phyloP scores from a whole-genome alignment of 78 protist species.

The Dictyostelium discoideum region DNA sequence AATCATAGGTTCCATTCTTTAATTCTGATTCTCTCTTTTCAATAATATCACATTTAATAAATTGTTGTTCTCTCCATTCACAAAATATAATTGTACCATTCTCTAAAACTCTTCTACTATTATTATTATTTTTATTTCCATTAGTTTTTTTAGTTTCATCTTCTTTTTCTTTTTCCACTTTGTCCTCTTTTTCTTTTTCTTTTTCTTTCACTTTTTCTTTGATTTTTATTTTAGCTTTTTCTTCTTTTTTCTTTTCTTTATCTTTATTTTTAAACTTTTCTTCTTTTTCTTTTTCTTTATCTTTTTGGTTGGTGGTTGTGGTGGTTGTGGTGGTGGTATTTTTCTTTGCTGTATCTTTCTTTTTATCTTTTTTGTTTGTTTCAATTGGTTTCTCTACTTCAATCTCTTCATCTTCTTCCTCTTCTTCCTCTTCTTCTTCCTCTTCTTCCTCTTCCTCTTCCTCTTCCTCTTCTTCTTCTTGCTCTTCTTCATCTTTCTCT shows the following conservation, averaged over 20 bases:
- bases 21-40: conserved; percentile 63
- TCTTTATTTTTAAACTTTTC: background rate
- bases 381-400: too few species aligned
- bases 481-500: background rate
- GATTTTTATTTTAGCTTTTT: background rate
- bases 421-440: background rate
- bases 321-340: background rate
- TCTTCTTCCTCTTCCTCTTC: conserved; percentile 1
- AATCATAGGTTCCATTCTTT: conserved; percentile 58
- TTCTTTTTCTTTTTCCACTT: background rate
- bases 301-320: background rate
- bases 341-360: background rate
- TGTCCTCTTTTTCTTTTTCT: background rate
- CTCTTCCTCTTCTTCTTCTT: background rate
- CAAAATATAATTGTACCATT: conserved; percentile 64
- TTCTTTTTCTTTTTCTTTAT: background rate
- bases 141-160: background rate
- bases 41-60: conserved; percentile 66
- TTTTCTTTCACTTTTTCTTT: background rate
- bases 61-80: conserved; percentile 82
- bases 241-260: background rate
- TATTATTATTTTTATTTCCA: background rate
- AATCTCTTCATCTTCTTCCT: too few species aligned
- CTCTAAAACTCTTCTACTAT: conserved; percentile 56
- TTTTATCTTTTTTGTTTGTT: too few species aligned